Evolutionary conservation across 352 stramenopile genomes (phyloP).

Genomic region (Aphanomyces stellatus): DNA sequence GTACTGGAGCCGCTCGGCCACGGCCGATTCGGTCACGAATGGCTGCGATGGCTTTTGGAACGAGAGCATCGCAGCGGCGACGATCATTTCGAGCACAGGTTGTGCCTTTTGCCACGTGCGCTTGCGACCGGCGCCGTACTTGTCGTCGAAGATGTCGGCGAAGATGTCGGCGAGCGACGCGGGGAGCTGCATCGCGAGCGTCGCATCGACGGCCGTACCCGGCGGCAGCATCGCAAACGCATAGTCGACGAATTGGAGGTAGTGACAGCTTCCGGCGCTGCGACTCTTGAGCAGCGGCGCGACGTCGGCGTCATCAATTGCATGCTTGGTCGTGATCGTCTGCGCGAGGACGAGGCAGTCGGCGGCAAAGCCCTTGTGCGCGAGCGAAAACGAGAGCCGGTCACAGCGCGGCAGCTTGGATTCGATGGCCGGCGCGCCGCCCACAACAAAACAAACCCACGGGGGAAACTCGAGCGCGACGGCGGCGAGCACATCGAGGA

Average conservation of each 20-base stretch:
- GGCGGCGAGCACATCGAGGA: conserved; percentile 57
- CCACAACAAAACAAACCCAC: conserved; percentile 65
- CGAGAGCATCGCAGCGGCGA: conserved; percentile 51
- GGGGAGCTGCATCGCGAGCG: conserved; percentile 60
- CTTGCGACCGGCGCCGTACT: conserved; percentile 65
- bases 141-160: conserved; percentile 80
- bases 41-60: conserved; percentile 29
- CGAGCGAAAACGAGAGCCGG: conserved; percentile 45
- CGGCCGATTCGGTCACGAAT: conserved; percentile 57
- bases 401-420: conserved; percentile 54
- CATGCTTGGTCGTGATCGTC: conserved; percentile 5
- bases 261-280: conserved; percentile 66
- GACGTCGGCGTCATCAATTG: background rate
- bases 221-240: conserved; percentile 33
- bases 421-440: conserved; percentile 47
- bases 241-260: conserved; percentile 72
- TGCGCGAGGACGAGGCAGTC: background rate
- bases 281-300: conserved; percentile 46
- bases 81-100: conserved; percentile 60
- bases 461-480: conserved; percentile 49
- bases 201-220: conserved; percentile 11
- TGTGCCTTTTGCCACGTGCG: conserved; percentile 72
- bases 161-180: conserved; percentile 79
- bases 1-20: conserved; percentile 45
- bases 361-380: conserved; percentile 6